Percentiles rank a stretch among this genome's conserved stretches.
Evolutionary conservation across 768 basidiomycete genomes (phyloP).

Genomic region (Epithele typhae): DNA sequence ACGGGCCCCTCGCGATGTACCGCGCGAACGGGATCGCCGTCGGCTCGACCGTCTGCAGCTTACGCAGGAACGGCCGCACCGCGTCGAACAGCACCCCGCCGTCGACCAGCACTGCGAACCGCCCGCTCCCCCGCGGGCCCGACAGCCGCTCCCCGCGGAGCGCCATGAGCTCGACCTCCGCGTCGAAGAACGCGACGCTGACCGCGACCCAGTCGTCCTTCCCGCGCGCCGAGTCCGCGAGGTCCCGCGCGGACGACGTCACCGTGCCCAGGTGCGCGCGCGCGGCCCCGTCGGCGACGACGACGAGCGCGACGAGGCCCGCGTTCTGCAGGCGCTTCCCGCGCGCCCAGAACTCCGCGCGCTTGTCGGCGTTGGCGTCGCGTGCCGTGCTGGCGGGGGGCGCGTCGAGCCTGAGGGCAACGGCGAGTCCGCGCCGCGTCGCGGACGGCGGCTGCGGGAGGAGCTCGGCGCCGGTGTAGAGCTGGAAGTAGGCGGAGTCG

Average conservation of each 20-base stretch:
- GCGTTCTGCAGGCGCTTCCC: constrained; percentile 59
- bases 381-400: constrained; percentile 53
- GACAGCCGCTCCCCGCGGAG: constrained; percentile 30
- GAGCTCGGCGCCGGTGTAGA: constrained; percentile 33
- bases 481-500: constrained; percentile 16
- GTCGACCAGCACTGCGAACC: constrained; percentile 45
- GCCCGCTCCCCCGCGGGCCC: constrained; percentile 15
- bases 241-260: constrained; percentile 37
- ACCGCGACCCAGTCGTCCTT: constrained; percentile 35
- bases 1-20: constrained; percentile 40
- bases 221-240: constrained; percentile 39
- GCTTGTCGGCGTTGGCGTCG: constrained; percentile 29
- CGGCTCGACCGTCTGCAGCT: constrained; percentile 50
- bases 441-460: constrained; percentile 33
- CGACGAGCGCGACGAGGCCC: constrained; percentile 60
- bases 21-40: constrained; percentile 49
- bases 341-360: constrained; percentile 59
- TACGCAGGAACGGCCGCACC: constrained; percentile 63
- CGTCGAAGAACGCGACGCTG: constrained; percentile 61
- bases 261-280: constrained; percentile 51
- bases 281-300: too few species aligned
- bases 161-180: constrained; percentile 45
- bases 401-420: constrained; percentile 41
- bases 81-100: constrained; percentile 64
- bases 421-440: constrained; percentile 49